phyloP scores from a whole-genome alignment of 1,284 basidiomycete species.

The Leccinum fallax region DNA sequence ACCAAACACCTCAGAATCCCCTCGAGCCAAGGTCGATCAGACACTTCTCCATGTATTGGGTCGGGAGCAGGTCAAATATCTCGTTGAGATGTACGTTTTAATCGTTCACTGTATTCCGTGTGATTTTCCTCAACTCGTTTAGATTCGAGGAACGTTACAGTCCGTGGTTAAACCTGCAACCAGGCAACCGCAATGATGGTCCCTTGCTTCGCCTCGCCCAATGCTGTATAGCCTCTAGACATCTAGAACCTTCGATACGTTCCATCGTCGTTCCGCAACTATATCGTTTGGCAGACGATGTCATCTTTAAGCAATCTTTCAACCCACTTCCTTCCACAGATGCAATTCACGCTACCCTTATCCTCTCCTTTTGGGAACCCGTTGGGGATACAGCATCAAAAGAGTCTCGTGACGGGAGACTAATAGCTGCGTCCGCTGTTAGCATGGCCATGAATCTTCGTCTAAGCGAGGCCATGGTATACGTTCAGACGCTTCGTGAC shows the following conservation, averaged over 20 bases:
- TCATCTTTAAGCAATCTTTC: conserved; percentile 43
- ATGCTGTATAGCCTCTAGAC: conserved; percentile 44
- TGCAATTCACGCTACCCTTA: conserved; percentile 44
- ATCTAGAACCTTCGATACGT: conserved; percentile 39
- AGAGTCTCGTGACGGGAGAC: conserved; percentile 41
- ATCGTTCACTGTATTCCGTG: background rate
- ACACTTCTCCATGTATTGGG: conserved; percentile 39
- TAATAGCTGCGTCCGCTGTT: conserved; percentile 46
- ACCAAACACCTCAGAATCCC: conserved; percentile 20
- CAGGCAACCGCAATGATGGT: conserved; percentile 29
- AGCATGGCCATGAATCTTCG: conserved; percentile 50
- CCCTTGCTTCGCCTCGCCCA: conserved; percentile 41
- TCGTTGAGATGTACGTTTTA: conserved; percentile 41
- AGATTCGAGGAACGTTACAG: conserved; percentile 47
- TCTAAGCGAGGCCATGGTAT: conserved; percentile 38
- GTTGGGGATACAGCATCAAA: conserved; percentile 33
- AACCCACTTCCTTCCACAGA: conserved; percentile 43
- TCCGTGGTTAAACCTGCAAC: conserved; percentile 45
- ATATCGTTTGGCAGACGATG: conserved; percentile 43
- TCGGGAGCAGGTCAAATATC: conserved; percentile 37
- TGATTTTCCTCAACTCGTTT: conserved; percentile 2
- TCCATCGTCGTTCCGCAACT: conserved; percentile 43
- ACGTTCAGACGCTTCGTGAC: conserved; percentile 31
- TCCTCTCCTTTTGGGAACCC: conserved; percentile 48
- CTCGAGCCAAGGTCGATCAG: conserved; percentile 37